phyloP scores from a whole-genome alignment of 345 rosid species.

The Erodium maritimum region DNA sequence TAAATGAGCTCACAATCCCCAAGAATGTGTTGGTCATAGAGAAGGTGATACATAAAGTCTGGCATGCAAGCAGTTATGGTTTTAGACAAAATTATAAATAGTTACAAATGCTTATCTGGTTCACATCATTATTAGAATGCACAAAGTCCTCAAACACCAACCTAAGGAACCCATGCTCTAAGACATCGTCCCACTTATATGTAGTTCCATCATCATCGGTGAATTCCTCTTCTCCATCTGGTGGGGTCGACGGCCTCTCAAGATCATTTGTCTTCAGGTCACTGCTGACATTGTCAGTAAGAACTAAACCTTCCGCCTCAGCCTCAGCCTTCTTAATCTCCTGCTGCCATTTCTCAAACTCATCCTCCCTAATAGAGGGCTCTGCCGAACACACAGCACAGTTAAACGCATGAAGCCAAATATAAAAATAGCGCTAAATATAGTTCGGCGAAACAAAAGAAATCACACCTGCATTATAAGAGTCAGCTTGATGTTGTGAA shows the following conservation, averaged over 20 bases:
- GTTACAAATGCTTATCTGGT: too few species aligned
- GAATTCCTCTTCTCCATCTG: constrained; percentile 89
- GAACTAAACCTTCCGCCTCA: constrained; percentile 9
- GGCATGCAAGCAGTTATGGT: too few species aligned
- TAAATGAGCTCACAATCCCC: too few species aligned
- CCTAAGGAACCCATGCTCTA: constrained; percentile 95
- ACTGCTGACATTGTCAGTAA: constrained; percentile 17
- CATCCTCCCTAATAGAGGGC: constrained; percentile 36
- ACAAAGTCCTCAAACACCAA: constrained; percentile 17
- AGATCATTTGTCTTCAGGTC: constrained; percentile 22
- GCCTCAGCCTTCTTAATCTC: constrained; percentile 69
- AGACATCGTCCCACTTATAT: constrained; percentile 71
- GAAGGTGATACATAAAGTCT: too few species aligned
- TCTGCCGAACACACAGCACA: constrained; percentile 30
- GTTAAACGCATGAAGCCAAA: constrained; percentile 12
- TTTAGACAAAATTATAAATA: too few species aligned
- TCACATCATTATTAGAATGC: neutral
- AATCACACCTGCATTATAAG: constrained; percentile 32
- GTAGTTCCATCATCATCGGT: constrained; percentile 83
- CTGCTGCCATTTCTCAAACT: constrained; percentile 81
- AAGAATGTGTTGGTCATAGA: too few species aligned
- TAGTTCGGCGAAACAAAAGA: neutral
- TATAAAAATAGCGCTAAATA: neutral
- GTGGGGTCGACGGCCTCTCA: constrained; percentile 43
- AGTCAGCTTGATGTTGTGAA: constrained; percentile 20